Evolutionary conservation across 805 yeast species (phyloP), one percentile per base, ranked within the genome.

Genomic region (Pichia occidentalis): DNA sequence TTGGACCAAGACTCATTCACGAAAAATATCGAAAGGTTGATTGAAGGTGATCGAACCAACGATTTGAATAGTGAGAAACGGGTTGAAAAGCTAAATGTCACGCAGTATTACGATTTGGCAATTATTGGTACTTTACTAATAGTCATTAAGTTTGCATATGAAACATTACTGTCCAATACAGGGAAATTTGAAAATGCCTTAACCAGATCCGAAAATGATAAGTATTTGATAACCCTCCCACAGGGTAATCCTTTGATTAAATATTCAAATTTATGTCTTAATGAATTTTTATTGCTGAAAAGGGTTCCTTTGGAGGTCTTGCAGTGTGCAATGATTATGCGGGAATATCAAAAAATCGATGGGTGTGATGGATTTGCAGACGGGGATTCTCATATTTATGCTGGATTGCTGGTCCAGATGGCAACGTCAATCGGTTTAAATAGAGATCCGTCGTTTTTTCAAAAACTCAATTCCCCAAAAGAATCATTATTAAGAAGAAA

Each of bases 371-470:
- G 69, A 2, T 60, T 64, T 4, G 80, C 74, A 50, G 79, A 75
- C 37, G 80, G 77, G 34, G 75, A 73, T 30, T 68, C 77, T 3
- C 76, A 71, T 47, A 69, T 75, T 11, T 68, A 71, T 38, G 54
- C 71, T 12, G 75, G 80, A 1, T 66, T 76, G 57, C 61, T 77
- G 19, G 58, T 76, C 12, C 85, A 77, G 49, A 77, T 80, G 81
- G 82, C 81, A 0, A 66, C 71, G 39, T 67, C 79, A 26, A 65
- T 79, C 45, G 88, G 88, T 0, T 53, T 80, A 24, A 78, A 80
- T 50, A 64, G 86, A 47, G 86, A 80, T 45, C 85, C 86, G 0
- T 69, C 65, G n/a, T n/a, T n/a, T n/a, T n/a, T n/a, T 34, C 61
- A 63, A 31, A 73, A n/a, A n/a, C n/a, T n/a, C n/a, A n/a, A n/a